These are phyloP conservation scores for Bremia lactucae DNA, from an alignment of 352 stramenopile species.

Conservation along the genomic window DNA sequence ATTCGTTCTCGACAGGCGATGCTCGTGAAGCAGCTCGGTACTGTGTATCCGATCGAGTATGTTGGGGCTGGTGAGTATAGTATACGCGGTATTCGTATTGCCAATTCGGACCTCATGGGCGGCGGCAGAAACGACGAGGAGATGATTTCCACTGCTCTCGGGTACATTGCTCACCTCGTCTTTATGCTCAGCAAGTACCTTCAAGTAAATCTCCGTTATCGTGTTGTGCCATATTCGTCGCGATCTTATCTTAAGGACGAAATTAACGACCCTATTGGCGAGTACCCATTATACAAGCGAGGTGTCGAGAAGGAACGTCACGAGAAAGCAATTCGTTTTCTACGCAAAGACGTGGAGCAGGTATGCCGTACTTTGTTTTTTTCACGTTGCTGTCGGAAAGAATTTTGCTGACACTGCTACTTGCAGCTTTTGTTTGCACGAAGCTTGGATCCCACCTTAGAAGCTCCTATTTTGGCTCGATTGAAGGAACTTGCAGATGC, in stretches of 20 bases:
- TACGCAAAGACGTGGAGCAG: slow-evolving; percentile 78
- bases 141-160: slow-evolving; percentile 70
- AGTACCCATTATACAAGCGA: slow-evolving; percentile 80
- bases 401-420: slow-evolving; percentile 2
- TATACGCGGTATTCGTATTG: slow-evolving; percentile 69
- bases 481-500: slow-evolving; percentile 61
- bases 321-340: slow-evolving; percentile 65
- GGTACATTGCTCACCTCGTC: slow-evolving; percentile 79
- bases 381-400: neutral
- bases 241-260: slow-evolving; percentile 78
- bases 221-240: slow-evolving; percentile 68
- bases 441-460: slow-evolving; percentile 58
- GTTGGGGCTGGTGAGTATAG: slow-evolving; percentile 68
- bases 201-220: slow-evolving; percentile 76
- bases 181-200: slow-evolving; percentile 87
- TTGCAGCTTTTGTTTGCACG: slow-evolving; percentile 61
- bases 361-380: slow-evolving; percentile 18
- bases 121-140: slow-evolving; percentile 59
- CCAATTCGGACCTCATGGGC: slow-evolving; percentile 55
- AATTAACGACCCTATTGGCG: slow-evolving; percentile 67
- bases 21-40: slow-evolving; percentile 61
- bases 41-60: slow-evolving; percentile 80
- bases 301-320: slow-evolving; percentile 66
- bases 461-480: slow-evolving; percentile 45
- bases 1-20: slow-evolving; percentile 73